Percentiles rank a stretch among this genome's conserved stretches.
Evolutionary conservation across 1,284 basidiomycete species (phyloP).

Genomic region (Tilletia indica): DNA sequence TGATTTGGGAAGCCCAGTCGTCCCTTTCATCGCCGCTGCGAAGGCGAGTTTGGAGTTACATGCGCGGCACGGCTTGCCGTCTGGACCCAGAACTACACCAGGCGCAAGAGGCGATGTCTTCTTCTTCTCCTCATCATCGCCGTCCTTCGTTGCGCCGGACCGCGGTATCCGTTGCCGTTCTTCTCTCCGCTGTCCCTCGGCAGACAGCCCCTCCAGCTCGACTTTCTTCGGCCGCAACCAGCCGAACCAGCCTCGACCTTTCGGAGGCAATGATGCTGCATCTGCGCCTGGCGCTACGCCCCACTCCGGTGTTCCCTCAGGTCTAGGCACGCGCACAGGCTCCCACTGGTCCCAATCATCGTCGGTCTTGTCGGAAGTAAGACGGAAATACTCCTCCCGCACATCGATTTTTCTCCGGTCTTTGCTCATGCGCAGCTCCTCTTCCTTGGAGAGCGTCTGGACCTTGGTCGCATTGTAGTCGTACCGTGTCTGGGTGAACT

Average conservation of each 20-base stretch:
- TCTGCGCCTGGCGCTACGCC: slow-evolving; percentile 66
- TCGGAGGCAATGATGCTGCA: background rate
- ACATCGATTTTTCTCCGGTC: slow-evolving; percentile 85
- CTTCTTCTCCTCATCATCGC: slow-evolving; percentile 9
- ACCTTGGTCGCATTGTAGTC: slow-evolving; percentile 80
- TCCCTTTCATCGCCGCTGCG: slow-evolving; percentile 42
- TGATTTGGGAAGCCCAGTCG: slow-evolving; percentile 16
- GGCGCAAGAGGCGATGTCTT: no score
- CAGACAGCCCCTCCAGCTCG: slow-evolving; percentile 22
- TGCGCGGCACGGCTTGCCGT: slow-evolving; percentile 54
- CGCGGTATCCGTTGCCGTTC: background rate
- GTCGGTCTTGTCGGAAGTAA: slow-evolving; percentile 60
- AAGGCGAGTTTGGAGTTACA: slow-evolving; percentile 52
- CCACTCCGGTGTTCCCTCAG: slow-evolving; percentile 82
- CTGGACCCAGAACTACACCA: slow-evolving; percentile 46
- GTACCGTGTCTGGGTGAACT: slow-evolving; percentile 86
- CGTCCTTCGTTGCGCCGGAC: background rate
- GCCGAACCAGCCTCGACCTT: slow-evolving; percentile 1
- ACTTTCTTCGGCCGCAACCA: slow-evolving; percentile 1
- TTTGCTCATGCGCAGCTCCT: slow-evolving; percentile 76
- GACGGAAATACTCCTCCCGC: slow-evolving; percentile 80
- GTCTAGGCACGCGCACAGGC: slow-evolving; percentile 76
- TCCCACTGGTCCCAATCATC: slow-evolving; percentile 81
- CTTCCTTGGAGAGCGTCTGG: slow-evolving; percentile 73
- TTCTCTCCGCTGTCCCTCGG: slow-evolving; percentile 12